Percentiles rank a stretch among this genome's conserved stretches.
These are phyloP conservation scores for Crucibulum laeve DNA, from an alignment of 768 basidiomycete species.

Conservation along the genomic window DNA sequence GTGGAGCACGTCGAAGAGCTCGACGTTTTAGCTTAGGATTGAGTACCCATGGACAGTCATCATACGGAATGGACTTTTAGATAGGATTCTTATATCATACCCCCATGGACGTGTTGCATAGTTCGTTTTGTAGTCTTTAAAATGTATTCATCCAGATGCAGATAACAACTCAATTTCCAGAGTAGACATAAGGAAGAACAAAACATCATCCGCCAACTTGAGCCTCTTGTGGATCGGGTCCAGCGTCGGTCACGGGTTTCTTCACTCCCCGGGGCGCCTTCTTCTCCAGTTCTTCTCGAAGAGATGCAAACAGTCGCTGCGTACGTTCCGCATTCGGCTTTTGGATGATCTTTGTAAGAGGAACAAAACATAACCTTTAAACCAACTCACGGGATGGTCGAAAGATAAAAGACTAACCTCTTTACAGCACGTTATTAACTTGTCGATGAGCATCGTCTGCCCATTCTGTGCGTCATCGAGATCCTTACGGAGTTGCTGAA, in stretches of 20 bases:
- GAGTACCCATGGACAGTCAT: background rate
- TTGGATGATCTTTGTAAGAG: conserved; percentile 24
- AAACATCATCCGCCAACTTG: conserved; percentile 35
- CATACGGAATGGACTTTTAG: background rate
- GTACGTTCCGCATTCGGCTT: conserved; percentile 83
- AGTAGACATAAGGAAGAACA: conserved; percentile 10
- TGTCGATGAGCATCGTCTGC: conserved; percentile 79
- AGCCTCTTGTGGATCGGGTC: conserved; percentile 9
- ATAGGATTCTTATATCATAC: background rate
- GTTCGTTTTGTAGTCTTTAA: too few relatives aligned
- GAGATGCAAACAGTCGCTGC: conserved; percentile 73
- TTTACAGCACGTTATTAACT: conserved; percentile 81
- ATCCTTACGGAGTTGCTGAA: conserved; percentile 65
- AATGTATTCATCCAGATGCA: background rate
- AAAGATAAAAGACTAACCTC: conserved; percentile 48
- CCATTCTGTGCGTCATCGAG: conserved; percentile 77
- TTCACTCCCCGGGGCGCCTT: conserved; percentile 48
- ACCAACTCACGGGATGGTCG: background rate
- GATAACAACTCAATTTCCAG: conserved; percentile 1
- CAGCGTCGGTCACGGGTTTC: conserved; percentile 31
- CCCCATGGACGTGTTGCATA: background rate
- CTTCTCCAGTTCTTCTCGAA: conserved; percentile 81
- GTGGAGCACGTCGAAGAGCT: conserved; percentile 66
- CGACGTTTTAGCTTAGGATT: conserved; percentile 52
- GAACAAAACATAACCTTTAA: background rate